phyloP scores from a whole-genome alignment of 164 flowering plant genomes.

The Liquidambar formosana region DNA sequence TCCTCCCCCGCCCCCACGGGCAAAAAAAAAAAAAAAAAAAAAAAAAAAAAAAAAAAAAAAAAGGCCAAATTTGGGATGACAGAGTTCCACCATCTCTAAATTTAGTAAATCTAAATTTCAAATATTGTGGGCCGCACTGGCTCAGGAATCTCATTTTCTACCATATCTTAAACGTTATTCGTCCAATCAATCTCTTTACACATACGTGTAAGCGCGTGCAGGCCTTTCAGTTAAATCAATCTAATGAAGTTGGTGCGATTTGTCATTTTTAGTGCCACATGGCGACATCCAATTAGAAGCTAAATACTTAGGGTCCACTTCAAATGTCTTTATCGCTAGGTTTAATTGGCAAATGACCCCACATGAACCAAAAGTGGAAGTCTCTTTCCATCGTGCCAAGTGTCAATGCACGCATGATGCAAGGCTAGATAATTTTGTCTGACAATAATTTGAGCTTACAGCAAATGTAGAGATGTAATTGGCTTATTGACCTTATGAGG shows the following conservation, averaged over 20 bases:
- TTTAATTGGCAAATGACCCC: not conserved
- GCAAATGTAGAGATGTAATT: not conserved
- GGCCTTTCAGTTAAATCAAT: not conserved
- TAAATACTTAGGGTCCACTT: not conserved
- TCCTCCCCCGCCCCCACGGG: no score
- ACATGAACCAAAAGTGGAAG: not conserved
- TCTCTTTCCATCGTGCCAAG: slow-evolving; percentile 9
- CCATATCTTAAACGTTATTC: not conserved
- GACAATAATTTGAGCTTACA: no score
- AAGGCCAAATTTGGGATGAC: no score
- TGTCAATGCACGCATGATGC: no score
- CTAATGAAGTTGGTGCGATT: not conserved
- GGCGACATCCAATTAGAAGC: not conserved
- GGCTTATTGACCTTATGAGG: slow-evolving; percentile 1
- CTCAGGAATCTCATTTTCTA: not conserved
- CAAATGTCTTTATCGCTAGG: not conserved
- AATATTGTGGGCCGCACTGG: no score
- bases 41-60: no score
- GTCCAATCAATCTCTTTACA: not conserved
- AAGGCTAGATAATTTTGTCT: no score
- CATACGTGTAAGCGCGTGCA: not conserved
- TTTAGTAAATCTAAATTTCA: no score
- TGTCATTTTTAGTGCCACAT: not conserved
- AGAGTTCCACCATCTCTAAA: no score
- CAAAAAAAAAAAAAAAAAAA: no score